A percentile compares a stretch with the other conserved stretches of the same genome.
Evolutionary conservation across 805 yeast genomes (phyloP).

Genomic region (Monosporozyma unispora): DNA sequence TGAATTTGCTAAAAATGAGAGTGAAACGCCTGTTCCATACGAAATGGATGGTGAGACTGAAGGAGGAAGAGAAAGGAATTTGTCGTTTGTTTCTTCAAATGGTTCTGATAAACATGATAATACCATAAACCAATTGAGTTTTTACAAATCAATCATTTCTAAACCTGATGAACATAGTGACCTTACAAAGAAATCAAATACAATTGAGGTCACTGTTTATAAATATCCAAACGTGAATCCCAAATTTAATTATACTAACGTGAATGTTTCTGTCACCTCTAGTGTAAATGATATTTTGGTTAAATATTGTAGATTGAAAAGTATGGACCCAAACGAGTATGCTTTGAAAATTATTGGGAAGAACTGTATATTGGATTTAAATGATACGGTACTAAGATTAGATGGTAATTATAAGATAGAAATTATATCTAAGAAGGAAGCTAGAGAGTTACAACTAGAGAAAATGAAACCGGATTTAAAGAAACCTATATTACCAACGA

Average conservation of each 20-base stretch:
- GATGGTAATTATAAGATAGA: constrained; percentile 37
- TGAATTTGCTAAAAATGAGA: constrained; percentile 41
- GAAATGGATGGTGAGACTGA: constrained; percentile 12
- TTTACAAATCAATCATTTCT: constrained; percentile 33
- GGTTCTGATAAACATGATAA: constrained; percentile 1
- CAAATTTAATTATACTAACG: constrained; percentile 22
- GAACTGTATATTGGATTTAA: constrained; percentile 27
- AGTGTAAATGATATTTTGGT: constrained; percentile 31
- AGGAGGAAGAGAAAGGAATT: background rate
- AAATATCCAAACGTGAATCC: constrained; percentile 28
- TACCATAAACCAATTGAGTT: constrained; percentile 27
- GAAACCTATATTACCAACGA: constrained; percentile 27
- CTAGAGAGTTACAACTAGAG: constrained; percentile 30
- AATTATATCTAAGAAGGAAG: constrained; percentile 35
- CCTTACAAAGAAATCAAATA: constrained; percentile 20
- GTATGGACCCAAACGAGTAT: constrained; percentile 31
- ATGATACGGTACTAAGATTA: constrained; percentile 34
- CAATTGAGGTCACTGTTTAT: constrained; percentile 26
- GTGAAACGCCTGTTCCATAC: constrained; percentile 45
- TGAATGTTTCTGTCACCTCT: constrained; percentile 29
- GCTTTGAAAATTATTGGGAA: constrained; percentile 30
- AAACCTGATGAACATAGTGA: constrained; percentile 10
- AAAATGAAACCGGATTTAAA: constrained; percentile 24
- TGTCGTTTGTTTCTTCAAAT: background rate
- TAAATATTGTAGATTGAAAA: constrained; percentile 30